These are phyloP conservation scores for Fusarium sp. DNA, from an alignment of 2,329 filamentous ascomycete genomes.

Conservation along the genomic window DNA sequence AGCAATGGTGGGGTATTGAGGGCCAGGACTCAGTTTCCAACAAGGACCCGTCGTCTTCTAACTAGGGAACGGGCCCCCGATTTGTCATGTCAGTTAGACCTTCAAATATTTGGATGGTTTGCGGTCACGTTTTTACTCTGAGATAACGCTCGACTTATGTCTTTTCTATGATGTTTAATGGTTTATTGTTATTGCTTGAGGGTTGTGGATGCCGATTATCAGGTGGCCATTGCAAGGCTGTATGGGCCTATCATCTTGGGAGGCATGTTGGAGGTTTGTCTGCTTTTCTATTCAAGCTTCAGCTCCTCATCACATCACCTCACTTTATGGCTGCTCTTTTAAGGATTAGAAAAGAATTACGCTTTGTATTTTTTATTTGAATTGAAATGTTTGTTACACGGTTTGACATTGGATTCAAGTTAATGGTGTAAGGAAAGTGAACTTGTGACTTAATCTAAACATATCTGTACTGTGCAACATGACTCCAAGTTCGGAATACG, in stretches of 20 bases:
- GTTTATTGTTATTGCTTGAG: not conserved
- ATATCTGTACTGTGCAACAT: not conserved
- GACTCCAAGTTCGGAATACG: not conserved
- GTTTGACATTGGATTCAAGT: not conserved
- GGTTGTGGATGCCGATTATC: not conserved
- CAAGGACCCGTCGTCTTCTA: slow-evolving; percentile 43
- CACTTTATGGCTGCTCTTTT: not conserved
- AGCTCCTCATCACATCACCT: not conserved
- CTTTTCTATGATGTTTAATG: slow-evolving; percentile 8
- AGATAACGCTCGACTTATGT: not conserved
- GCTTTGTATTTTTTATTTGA: slow-evolving; percentile 14
- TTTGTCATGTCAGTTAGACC: slow-evolving; percentile 18
- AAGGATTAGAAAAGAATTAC: slow-evolving; percentile 8
- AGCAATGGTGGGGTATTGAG: slow-evolving; percentile 80
- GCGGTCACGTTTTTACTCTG: not conserved
- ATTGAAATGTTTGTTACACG: not conserved
- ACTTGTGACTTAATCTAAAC: not conserved
- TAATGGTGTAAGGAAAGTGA: not conserved
- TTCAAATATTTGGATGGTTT: slow-evolving; percentile 13
- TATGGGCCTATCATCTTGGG: slow-evolving; percentile 3
- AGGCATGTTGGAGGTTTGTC: slow-evolving; percentile 1
- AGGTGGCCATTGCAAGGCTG: slow-evolving; percentile 12
- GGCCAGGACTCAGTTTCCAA: slow-evolving; percentile 20
- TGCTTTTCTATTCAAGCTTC: slow-evolving; percentile 2
- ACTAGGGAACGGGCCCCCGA: slow-evolving; percentile 21